Base-by-base conservation (phyloP, 257 asterid genomes). In the Solanum medicagineum region DNA sequence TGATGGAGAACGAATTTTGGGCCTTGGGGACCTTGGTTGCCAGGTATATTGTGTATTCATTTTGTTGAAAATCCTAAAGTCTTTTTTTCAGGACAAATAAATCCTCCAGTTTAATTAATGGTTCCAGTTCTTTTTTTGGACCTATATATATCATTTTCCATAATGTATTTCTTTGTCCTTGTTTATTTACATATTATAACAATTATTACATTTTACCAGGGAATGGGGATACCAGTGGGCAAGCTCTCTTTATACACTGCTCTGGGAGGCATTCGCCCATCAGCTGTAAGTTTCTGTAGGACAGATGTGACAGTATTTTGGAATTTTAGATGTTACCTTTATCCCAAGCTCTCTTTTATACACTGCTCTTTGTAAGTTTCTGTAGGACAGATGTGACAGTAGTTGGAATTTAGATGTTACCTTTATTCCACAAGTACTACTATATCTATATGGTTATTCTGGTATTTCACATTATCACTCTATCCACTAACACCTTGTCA, bases 11-110 rank as follows among this genome's bases (percentile, higher is more conserved):
- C 90, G 99, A 62, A 97, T 97, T 88, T 89, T 97, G 93, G 99
- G 99, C 55, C 99, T 97, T 56, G 99, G 99, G 69, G 98, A 95
- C 87, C 99, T 97, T 89, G 99, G 99, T 87, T 96, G 98, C 90
- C 99, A 96, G 97, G 99, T 93, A 84, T 81, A 73, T 53, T 66
- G 68, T 75, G 55, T 15, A 57, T 80, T 36, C 45, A 42, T 60
- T 65, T 77, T 24, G 9, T 82, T 55, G 49, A 80, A 14, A 20
- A 47, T 15, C 77, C 24, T 69, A 49, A 81, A 20, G 20, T 10
- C 32, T 32, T 42, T 44, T 75, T 77, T 47, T 9, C n/a, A 32
- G 66, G 49, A 53, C 19, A 5, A 79, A 53, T 15, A 53, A 79
- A n/a, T 82, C 55, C 57, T 54, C 51, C 0, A 15, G 83, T 79